phyloP scores from a whole-genome alignment of 352 stramenopile genomes.

The Pythium sp. region DNA sequence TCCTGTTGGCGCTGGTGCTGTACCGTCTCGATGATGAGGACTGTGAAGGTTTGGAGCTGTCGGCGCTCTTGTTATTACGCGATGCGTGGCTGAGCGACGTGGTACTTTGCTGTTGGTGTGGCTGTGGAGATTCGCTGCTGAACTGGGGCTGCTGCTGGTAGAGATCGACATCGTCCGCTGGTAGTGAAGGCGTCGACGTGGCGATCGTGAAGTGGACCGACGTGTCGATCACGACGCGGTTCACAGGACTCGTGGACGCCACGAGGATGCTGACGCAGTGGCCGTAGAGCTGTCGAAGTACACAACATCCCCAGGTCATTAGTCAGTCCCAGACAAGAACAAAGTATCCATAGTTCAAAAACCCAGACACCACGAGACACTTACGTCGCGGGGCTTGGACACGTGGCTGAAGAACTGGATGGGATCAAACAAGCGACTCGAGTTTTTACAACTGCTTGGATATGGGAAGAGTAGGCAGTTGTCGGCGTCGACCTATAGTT shows the following conservation, averaged over 20 bases:
- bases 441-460: neutral
- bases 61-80: neutral
- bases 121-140: neutral
- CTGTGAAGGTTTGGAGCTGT: neutral
- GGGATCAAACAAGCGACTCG: slow-evolving; percentile 35
- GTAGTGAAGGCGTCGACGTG: neutral
- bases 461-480: slow-evolving; percentile 45
- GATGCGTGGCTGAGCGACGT: neutral
- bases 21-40: slow-evolving; percentile 1
- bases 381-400: slow-evolving; percentile 38
- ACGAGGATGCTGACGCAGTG: slow-evolving; percentile 52
- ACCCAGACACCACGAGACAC: slow-evolving; percentile 3
- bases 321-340: neutral
- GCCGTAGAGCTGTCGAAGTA: slow-evolving; percentile 35
- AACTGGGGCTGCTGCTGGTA: neutral
- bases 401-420: slow-evolving; percentile 44
- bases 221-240: slow-evolving; percentile 53
- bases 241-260: slow-evolving; percentile 32
- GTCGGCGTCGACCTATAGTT: slow-evolving; percentile 32
- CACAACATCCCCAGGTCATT: neutral
- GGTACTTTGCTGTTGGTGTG: neutral
- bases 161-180: neutral
- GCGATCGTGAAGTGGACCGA: slow-evolving; percentile 41
- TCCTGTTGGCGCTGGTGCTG: slow-evolving; percentile 16
- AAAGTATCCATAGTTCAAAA: neutral